Evolutionary conservation across 371 early-diverging fungal species (phyloP).

Genomic region (Circinella minor): DNA sequence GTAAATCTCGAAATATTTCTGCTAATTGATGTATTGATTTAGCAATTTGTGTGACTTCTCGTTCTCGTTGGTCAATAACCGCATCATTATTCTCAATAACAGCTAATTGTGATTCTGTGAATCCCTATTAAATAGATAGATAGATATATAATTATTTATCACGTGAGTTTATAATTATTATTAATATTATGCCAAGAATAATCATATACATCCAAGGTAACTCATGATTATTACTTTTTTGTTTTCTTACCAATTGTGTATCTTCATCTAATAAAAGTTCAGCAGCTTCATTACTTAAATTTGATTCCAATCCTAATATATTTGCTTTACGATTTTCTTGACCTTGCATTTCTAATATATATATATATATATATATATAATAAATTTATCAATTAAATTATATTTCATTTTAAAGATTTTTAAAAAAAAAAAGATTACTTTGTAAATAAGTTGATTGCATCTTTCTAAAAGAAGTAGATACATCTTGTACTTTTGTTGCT

Average conservation of each 20-base stretch:
- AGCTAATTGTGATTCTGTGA: slow-evolving; percentile 86
- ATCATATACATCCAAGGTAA: too few relatives aligned
- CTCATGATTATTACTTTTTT: neutral
- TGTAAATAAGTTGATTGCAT: slow-evolving; percentile 87
- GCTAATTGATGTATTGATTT: slow-evolving; percentile 91
- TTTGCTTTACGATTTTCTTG: slow-evolving; percentile 53
- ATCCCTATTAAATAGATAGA: slow-evolving; percentile 53
- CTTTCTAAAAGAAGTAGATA: slow-evolving; percentile 81
- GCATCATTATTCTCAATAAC: slow-evolving; percentile 74
- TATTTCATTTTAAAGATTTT: neutral
- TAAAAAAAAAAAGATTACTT: slow-evolving; percentile 52
- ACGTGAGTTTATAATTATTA: neutral
- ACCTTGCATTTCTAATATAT: slow-evolving; percentile 42
- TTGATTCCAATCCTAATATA: slow-evolving; percentile 46
- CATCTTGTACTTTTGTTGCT: slow-evolving; percentile 89
- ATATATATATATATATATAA: too few relatives aligned
- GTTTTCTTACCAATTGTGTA: slow-evolving; percentile 41
- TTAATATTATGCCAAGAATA: neutral
- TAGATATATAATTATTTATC: neutral
- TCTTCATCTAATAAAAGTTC: slow-evolving; percentile 53
- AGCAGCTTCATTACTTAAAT: slow-evolving; percentile 48
- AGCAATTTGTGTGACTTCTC: slow-evolving; percentile 91
- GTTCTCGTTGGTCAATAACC: slow-evolving; percentile 82
- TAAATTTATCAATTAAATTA: too few relatives aligned
- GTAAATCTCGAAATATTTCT: slow-evolving; percentile 90